Base-by-base conservation (phyloP, 2,329 filamentous ascomycete genomes). In the Lasiodiplodia sp. region DNA sequence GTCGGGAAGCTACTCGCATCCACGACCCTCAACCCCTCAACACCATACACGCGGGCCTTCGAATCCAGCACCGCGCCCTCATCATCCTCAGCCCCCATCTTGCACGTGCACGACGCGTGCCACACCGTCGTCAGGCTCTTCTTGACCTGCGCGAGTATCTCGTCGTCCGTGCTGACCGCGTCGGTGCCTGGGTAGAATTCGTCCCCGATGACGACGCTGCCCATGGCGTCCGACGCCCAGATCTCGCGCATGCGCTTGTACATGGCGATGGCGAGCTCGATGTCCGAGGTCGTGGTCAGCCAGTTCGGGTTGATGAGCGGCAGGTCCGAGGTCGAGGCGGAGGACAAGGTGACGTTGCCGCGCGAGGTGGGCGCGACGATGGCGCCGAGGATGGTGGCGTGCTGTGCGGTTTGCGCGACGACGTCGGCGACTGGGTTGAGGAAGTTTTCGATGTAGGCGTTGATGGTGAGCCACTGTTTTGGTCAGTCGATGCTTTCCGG, bases 11-110 rank as follows among this genome's bases (percentile, higher is more conserved):
- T 71, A 21, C 69, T 72, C 6, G 76, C 75, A 72, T 83, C 81
- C 21, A 80, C 79, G 0, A 83, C 77, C 28, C 81, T 72, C 51
- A 83, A 66, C 1, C 76, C 75, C 34, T 79, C 67, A 7, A 80
- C 75, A 1, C 80, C 80, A 65, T 74, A 75, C 25, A 83, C 81
- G 49, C 73, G 74, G 28, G 77, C 80, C 38, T 73, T 72, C 2
- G 72, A 72, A 69, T 82, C 80, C 18, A 83, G 78, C 37, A 80
- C 79, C 1, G 78, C 79, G 25, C 71, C 72, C 10, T 70, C 66
- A 66, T 82, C 76, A 2, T 76, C 75, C 5, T 66, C 64, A 68
- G 70, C 76, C 2, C 79, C 80, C 80, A 82, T 80, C 71, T 72
- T 75, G n/a, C 74, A 77, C 0, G 78, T 77, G 5, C 77, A 79